Percentiles rank a stretch among this genome's conserved stretches.
Conservation (phyloP, 2,329 filamentous ascomycete species). For the Penicillium rolfsii region DNA sequence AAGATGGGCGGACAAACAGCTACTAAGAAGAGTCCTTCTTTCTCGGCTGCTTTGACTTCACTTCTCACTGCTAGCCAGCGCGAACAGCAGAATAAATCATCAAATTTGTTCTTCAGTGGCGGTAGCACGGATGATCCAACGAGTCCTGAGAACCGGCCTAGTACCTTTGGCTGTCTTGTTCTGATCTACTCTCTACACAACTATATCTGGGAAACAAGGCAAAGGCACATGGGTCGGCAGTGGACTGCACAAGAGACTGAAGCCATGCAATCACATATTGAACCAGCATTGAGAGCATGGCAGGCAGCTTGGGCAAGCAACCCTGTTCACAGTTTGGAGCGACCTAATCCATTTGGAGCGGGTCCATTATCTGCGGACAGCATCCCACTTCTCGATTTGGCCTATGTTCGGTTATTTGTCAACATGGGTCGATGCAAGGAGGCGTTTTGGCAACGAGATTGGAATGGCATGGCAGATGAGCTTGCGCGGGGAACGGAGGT, state of each 20-base stretch:
- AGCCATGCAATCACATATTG: conserved; percentile 93
- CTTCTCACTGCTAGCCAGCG: conserved; percentile 77
- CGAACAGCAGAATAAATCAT: conserved; percentile 50
- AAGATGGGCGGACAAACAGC: conserved; percentile 74
- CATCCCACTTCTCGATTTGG: conserved; percentile 86
- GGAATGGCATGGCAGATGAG: conserved; percentile 87
- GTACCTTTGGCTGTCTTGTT: conserved; percentile 88
- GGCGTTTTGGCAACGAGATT: conserved; percentile 91
- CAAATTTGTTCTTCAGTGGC: conserved; percentile 51
- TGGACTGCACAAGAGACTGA: conserved; percentile 94
- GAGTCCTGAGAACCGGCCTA: conserved; percentile 72
- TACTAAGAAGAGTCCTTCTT: conserved; percentile 72
- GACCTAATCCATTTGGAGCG: conserved; percentile 79
- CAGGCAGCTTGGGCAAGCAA: conserved; percentile 89
- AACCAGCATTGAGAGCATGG: conserved; percentile 92
- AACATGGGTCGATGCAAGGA: conserved; percentile 92
- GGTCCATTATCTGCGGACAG: conserved; percentile 87
- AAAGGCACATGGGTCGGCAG: conserved; percentile 81
- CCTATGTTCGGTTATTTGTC: conserved; percentile 89
- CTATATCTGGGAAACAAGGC: conserved; percentile 96
- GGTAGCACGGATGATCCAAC: conserved; percentile 55
- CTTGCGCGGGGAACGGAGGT: conserved; percentile 77
- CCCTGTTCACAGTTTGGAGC: conserved; percentile 78
- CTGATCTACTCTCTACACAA: conserved; percentile 95
- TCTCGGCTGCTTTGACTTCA: conserved; percentile 78